Base-by-base conservation (phyloP, 306 rosid genomes). In the Macrotyloma uniflorum region DNA sequence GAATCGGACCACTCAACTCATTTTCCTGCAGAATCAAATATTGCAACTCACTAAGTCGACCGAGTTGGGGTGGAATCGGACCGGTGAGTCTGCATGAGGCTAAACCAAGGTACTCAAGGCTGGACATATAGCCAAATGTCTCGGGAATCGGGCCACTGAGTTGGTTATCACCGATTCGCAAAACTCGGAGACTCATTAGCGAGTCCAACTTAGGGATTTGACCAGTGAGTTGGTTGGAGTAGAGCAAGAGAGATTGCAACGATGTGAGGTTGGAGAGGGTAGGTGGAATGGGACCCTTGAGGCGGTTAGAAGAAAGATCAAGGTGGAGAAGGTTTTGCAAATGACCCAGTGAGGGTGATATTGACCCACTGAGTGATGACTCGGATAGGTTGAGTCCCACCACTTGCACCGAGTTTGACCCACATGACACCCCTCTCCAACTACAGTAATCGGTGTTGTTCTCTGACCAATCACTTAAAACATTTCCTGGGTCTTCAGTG, bases 361-460 rank as follows among this genome's bases (percentile, higher is more conserved):
- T 80, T 35, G 91, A 85, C 79, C 98, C 98, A 67, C 76, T 80
- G 87, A 95, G 99, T 67, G 89, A 88, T 66, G 94, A 89, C 85
- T 78, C 80, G 50, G 97, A 85, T 1, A 95, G 92, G 87, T 91
- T 86, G 76, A 95, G 91, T 63, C 91, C 91, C 53, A 85, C 87
- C 36, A 84, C 82, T 40, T 71, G 82, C n/a, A 75, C 84, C 11
- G 89, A 87, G 79, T 51, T 72, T 23, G 6, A 8, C 6, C 35
- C 87, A 72, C 98, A 95, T 9, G 88, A 32, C 42, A 95, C 82
- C 0, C 98, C 97, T 71, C 82, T 85, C 98, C 98, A 95, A 5
- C 43, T 74, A 72, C 98, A 95, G 67, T 87, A 90, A 67, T 89
- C 86, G 0, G 85, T 53, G 75, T 88, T 89, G 50, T 61, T 83